These are phyloP conservation scores for Blastocystis sp. DNA, from an alignment of 352 stramenopile genomes.

Conservation along the genomic window DNA sequence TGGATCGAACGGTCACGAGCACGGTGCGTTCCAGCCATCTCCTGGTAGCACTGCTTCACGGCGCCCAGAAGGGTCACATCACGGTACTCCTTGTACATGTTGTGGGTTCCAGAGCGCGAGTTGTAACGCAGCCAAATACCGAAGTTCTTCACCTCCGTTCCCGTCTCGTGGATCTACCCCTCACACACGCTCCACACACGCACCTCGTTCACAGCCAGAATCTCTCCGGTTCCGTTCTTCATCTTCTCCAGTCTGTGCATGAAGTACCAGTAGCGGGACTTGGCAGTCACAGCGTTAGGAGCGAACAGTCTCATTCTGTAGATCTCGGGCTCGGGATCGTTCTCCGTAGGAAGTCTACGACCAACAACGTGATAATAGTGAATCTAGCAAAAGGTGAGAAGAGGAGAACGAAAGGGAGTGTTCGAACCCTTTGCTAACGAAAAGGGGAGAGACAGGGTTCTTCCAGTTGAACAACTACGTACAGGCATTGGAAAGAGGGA, in stretches of 20 bases:
- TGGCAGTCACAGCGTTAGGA: constrained; percentile 87
- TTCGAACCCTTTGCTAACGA: no score
- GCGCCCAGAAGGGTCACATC: constrained; percentile 88
- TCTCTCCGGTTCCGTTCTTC: constrained; percentile 99
- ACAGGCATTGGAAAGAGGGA: not conserved
- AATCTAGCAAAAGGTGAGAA: constrained; percentile 67
- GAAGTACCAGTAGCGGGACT: constrained; percentile 99
- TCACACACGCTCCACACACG: constrained; percentile 58
- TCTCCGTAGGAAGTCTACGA: constrained; percentile 89
- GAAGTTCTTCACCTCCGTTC: constrained; percentile 97
- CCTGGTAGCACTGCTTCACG: constrained; percentile 88
- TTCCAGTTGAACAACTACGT: not conserved
- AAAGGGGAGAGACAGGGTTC: no score
- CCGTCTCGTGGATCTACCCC: constrained; percentile 87
- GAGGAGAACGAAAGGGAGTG: not conserved
- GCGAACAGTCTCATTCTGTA: constrained; percentile 97
- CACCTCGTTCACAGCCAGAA: constrained; percentile 94
- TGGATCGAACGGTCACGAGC: constrained; percentile 54
- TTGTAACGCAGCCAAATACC: constrained; percentile 99
- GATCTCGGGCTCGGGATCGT: constrained; percentile 87
- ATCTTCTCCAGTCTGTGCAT: constrained; percentile 99
- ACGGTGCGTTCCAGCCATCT: constrained; percentile 65
- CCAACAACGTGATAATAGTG: constrained; percentile 98
- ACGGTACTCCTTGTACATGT: constrained; percentile 99
- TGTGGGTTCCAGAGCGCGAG: constrained; percentile 96